Evolutionary conservation across 257 asterid species (phyloP).

Genomic region (Solanum raphanifolium): DNA sequence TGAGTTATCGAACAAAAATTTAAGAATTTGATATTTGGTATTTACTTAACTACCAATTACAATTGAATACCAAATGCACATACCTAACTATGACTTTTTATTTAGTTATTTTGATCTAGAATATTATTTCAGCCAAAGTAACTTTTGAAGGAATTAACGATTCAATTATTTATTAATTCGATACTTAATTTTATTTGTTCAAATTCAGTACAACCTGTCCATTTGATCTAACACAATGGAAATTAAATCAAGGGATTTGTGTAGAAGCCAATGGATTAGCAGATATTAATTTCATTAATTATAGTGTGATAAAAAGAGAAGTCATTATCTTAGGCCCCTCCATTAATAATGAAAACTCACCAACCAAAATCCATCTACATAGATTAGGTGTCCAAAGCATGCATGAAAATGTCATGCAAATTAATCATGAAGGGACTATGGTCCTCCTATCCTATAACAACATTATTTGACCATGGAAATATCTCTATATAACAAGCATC

Average conservation of each 20-base stretch:
- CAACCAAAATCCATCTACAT: background rate
- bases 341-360: background rate
- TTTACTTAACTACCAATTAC: background rate
- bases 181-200: background rate
- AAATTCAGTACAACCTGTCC: background rate
- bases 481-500: background rate
- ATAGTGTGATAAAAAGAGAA: background rate
- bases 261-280: background rate
- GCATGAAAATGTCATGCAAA: constrained; percentile 7
- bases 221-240: background rate
- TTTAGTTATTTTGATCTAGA: background rate
- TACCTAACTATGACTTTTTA: background rate
- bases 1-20: background rate
- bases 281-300: background rate
- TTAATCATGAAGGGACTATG: background rate
- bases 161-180: background rate
- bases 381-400: constrained; percentile 1
- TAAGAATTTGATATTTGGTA: too few relatives aligned
- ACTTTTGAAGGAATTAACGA: background rate
- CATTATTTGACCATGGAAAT: background rate
- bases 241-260: background rate
- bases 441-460: background rate
- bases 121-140: background rate
- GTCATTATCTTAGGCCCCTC: background rate
- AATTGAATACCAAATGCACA: background rate